A percentile compares a stretch with the other conserved stretches of the same genome.
phyloP scores from a whole-genome alignment of 352 stramenopile species.

The Thraustochytrium aureum region DNA sequence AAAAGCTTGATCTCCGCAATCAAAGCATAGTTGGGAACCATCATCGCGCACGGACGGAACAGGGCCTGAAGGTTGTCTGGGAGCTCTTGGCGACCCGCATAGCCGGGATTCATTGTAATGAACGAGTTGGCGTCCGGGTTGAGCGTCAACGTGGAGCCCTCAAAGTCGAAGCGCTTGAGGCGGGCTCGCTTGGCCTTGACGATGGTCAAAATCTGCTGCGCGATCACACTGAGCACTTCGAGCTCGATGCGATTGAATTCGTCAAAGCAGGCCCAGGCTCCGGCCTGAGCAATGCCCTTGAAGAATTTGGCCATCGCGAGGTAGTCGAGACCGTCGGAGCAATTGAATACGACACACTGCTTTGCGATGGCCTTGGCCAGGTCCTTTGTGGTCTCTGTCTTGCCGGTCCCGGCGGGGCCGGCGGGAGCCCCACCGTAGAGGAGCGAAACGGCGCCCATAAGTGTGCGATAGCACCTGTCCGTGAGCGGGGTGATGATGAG shows the following conservation, averaged over 20 bases:
- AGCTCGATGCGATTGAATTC: constrained; percentile 98
- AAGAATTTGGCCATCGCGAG: constrained; percentile 97
- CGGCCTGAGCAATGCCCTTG: constrained; percentile 80
- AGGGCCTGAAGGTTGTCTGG: constrained; percentile 95
- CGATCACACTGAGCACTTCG: constrained; percentile 90
- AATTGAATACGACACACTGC: constrained; percentile 95
- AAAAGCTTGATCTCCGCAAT: constrained; percentile 98
- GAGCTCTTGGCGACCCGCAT: constrained; percentile 91
- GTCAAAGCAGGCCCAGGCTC: constrained; percentile 99
- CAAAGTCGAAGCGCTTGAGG: constrained; percentile 85
- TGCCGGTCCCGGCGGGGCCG: constrained; percentile 90
- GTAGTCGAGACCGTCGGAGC: constrained; percentile 92
- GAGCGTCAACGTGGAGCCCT: constrained; percentile 91
- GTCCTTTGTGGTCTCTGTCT: constrained; percentile 95
- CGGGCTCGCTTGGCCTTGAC: constrained; percentile 70
- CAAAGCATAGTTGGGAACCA: constrained; percentile 90
- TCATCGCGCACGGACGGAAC: constrained; percentile 95
- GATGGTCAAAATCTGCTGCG: constrained; percentile 76
- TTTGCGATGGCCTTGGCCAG: constrained; percentile 89
- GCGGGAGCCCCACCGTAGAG: constrained; percentile 86
- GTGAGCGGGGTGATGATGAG: constrained; percentile 95
- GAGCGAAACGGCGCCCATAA: constrained; percentile 88
- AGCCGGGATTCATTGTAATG: constrained; percentile 97
- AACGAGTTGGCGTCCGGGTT: constrained; percentile 95
- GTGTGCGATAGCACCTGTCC: constrained; percentile 93